These are phyloP conservation scores for Lentithecium fluviatile DNA, from an alignment of 495 filamentous ascomycete species.

Conservation along the genomic window DNA sequence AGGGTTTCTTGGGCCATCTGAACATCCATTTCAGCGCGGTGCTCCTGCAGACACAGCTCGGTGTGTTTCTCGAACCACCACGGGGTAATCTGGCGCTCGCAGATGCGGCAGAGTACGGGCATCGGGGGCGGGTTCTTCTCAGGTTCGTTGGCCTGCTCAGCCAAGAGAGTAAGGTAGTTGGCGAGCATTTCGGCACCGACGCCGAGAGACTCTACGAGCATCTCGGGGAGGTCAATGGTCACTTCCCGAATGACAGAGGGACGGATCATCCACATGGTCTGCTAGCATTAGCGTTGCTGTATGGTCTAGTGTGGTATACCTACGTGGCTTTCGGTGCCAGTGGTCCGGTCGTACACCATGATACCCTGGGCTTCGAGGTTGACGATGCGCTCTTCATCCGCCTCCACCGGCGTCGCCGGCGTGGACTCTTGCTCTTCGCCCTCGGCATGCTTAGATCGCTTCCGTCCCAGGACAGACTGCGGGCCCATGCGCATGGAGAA, in stretches of 20 bases:
- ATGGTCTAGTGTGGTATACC: conserved; percentile 42
- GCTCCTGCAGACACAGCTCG: conserved; percentile 91
- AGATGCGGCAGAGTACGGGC: conserved; percentile 92
- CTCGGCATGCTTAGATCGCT: conserved; percentile 38
- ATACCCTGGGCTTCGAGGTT: conserved; percentile 94
- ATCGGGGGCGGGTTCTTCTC: conserved; percentile 79
- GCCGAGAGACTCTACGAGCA: conserved; percentile 92
- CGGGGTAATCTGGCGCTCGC: conserved; percentile 94
- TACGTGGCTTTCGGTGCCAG: conserved; percentile 87
- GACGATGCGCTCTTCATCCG: conserved; percentile 56
- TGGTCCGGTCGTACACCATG: conserved; percentile 89
- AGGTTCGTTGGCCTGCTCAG: conserved; percentile 83
- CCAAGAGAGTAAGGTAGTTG: conserved; percentile 83
- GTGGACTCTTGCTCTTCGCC: conserved; percentile 32
- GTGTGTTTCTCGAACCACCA: conserved; percentile 99
- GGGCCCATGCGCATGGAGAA: conserved; percentile 77
- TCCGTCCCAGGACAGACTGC: conserved; percentile 61
- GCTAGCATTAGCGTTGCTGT: conserved; percentile 1
- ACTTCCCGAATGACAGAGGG: conserved; percentile 88
- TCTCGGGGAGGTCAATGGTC: conserved; percentile 84
- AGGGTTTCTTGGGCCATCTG: conserved; percentile 91
- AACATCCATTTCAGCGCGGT: conserved; percentile 95
- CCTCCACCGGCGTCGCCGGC: conserved; percentile 44
- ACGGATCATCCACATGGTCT: conserved; percentile 99
- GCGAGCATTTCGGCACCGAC: conserved; percentile 93